Evolutionary conservation across 306 rosid genomes (phyloP).

Genomic region (Sphenostylis stenocarpa): DNA sequence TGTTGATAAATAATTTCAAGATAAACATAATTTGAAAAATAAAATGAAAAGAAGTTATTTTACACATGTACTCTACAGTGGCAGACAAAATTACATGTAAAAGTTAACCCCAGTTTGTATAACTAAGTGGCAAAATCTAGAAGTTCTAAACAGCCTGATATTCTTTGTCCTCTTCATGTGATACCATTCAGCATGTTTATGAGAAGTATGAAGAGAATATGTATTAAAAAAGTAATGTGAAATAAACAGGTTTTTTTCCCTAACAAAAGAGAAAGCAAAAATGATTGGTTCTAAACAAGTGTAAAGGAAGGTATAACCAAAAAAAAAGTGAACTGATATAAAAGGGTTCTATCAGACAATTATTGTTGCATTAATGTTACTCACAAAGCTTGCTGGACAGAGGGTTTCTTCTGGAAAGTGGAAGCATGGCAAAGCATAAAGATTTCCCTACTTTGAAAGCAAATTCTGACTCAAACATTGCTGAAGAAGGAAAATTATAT

Average conservation of each 20-base stretch:
- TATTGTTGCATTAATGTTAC: neutral
- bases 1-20: no score
- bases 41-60: no score
- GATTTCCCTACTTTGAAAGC: slow-evolving; percentile 32
- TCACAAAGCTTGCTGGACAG: neutral
- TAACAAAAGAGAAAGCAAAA: neutral
- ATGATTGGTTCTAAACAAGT: neutral
- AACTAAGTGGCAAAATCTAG: no score
- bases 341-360: neutral
- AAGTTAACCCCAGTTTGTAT: no score
- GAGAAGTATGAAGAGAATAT: neutral
- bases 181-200: neutral
- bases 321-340: neutral
- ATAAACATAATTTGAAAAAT: no score
- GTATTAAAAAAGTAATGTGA: neutral
- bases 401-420: slow-evolving; percentile 19
- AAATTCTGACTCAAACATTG: slow-evolving; percentile 10
- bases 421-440: slow-evolving; percentile 12
- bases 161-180: neutral
- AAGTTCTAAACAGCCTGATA: no score
- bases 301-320: neutral
- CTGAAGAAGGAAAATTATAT: slow-evolving; percentile 20
- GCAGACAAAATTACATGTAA: no score
- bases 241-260: neutral
- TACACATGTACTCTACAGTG: no score